Conservation (phyloP, 148 eudicot species). For the Chenopodium album region DNA sequence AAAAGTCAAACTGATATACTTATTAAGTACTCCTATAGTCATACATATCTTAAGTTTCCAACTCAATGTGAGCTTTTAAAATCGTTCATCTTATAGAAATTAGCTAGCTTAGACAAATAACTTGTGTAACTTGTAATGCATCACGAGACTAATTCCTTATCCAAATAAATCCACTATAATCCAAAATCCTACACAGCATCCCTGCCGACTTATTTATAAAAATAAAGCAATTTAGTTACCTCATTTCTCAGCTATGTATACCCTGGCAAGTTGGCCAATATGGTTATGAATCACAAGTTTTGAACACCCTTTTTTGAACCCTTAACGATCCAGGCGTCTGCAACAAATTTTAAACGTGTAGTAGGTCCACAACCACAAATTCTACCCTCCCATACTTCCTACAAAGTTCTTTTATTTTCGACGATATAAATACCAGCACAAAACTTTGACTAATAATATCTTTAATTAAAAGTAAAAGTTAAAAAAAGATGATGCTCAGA, state of each 20-base stretch:
- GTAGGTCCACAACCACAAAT: neutral
- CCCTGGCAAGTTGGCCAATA: neutral
- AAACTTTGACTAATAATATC: too few relatives aligned
- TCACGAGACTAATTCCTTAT: neutral
- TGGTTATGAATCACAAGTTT: neutral
- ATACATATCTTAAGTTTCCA: too few relatives aligned
- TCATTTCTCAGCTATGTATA: neutral
- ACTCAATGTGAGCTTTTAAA: too few relatives aligned
- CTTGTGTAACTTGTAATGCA: too few relatives aligned
- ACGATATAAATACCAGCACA: too few relatives aligned
- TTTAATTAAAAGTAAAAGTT: too few relatives aligned
- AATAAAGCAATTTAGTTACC: neutral
- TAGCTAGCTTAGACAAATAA: too few relatives aligned
- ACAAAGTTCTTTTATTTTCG: too few relatives aligned
- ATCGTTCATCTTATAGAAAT: too few relatives aligned
- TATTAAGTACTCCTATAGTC: too few relatives aligned
- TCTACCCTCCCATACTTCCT: neutral
- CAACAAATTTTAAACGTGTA: constrained; percentile 1
- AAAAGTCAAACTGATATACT: too few relatives aligned
- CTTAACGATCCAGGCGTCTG: constrained; percentile 1
- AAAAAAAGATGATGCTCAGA: too few relatives aligned
- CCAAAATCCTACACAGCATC: neutral
- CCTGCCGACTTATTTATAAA: neutral
- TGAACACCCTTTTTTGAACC: neutral
- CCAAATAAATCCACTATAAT: neutral